These are phyloP conservation scores for Prunus campanulata DNA, from an alignment of 306 rosid genomes.

Conservation along the genomic window DNA sequence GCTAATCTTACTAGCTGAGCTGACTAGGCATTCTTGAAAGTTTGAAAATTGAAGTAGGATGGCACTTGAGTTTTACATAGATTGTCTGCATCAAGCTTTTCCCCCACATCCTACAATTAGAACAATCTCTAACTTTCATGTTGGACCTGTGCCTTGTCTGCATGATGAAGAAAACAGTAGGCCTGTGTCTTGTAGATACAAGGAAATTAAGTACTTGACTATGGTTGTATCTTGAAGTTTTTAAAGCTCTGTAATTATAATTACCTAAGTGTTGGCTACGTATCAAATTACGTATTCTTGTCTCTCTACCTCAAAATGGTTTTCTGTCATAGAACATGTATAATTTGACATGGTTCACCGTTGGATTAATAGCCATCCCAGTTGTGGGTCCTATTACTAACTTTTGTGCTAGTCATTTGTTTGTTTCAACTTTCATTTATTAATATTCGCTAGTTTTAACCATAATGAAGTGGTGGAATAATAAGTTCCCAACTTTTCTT, in stretches of 20 bases:
- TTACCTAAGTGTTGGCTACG: not conserved
- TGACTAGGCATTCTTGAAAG: not conserved
- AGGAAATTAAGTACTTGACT: not conserved
- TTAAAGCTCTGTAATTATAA: not conserved
- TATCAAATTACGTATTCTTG: not conserved
- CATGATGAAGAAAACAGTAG: not conserved
- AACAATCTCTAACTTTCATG: not conserved
- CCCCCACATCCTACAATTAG: not conserved
- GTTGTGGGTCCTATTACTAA: not conserved
- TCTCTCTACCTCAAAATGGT: not conserved
- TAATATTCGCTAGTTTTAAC: not conserved
- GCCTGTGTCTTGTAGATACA: not conserved
- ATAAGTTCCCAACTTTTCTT: not conserved
- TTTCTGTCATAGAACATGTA: not conserved
- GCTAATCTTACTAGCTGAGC: not conserved
- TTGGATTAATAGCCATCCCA: too few relatives aligned
- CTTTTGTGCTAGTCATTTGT: not conserved
- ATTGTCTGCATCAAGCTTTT: not conserved
- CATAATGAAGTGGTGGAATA: not conserved
- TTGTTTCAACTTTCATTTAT: not conserved
- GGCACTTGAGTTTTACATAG: too few relatives aligned
- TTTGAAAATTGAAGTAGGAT: too few relatives aligned
- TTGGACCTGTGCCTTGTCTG: not conserved
- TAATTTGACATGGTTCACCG: not conserved
- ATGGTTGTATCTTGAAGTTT: not conserved